Percentiles rank a stretch among this genome's conserved stretches.
phyloP scores from a whole-genome alignment of 2,329 filamentous ascomycete species.

The Aspergillus pseudonomiae region DNA sequence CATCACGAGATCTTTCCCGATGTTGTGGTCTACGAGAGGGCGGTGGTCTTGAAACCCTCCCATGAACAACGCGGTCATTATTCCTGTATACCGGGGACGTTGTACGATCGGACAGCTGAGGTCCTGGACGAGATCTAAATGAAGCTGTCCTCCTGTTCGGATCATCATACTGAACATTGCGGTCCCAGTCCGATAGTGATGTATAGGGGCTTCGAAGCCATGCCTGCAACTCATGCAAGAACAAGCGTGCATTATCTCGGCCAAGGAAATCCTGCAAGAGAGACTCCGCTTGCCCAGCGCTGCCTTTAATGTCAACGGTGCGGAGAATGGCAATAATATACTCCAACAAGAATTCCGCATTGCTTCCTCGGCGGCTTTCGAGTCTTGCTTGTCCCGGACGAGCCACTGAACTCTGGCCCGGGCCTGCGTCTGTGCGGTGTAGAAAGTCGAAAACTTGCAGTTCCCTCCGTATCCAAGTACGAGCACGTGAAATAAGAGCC shows the following conservation, averaged over 20 bases:
- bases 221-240: slow-evolving; percentile 81
- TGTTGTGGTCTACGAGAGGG: slow-evolving; percentile 16
- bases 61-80: slow-evolving; percentile 21
- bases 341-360: slow-evolving; percentile 82
- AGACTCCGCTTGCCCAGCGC: slow-evolving; percentile 75
- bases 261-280: slow-evolving; percentile 80
- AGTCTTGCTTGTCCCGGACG: slow-evolving; percentile 37
- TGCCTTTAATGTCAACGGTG: slow-evolving; percentile 78
- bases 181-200: slow-evolving; percentile 77
- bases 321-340: slow-evolving; percentile 84
- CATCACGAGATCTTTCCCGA: slow-evolving; percentile 19
- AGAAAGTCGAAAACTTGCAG: slow-evolving; percentile 81
- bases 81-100: slow-evolving; percentile 27
- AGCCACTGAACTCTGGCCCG: slow-evolving; percentile 17
- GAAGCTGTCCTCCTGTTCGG: background rate
- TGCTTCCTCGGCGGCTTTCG: slow-evolving; percentile 59
- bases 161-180: slow-evolving; percentile 70
- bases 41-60: slow-evolving; percentile 31
- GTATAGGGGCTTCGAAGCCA: slow-evolving; percentile 82
- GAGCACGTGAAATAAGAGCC: slow-evolving; percentile 73
- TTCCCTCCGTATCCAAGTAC: slow-evolving; percentile 81
- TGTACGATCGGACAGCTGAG: slow-evolving; percentile 19
- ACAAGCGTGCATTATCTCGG: slow-evolving; percentile 69
- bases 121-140: slow-evolving; percentile 2
- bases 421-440: slow-evolving; percentile 38